A percentile compares a stretch with the other conserved stretches of the same genome.
phyloP scores from a whole-genome alignment of 148 eudicot species.

The Amaranthus hypochondriacus region DNA sequence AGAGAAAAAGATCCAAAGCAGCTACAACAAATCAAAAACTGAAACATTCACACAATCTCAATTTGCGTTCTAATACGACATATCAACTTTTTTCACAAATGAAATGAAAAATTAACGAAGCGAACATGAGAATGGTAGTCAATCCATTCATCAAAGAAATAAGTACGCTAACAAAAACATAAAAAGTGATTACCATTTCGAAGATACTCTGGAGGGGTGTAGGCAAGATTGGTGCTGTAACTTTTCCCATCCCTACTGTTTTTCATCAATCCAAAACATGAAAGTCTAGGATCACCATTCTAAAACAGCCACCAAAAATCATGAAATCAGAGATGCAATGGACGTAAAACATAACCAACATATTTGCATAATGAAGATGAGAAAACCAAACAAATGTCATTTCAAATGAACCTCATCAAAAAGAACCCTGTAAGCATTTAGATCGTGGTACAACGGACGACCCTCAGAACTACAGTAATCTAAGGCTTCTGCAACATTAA shows the following conservation, averaged over 20 bases:
- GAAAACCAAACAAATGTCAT: background rate
- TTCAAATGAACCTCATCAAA: conserved; percentile 62
- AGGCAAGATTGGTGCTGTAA: conserved; percentile 88
- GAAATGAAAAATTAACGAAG: background rate
- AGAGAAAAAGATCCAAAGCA: background rate
- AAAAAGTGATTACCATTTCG: conserved; percentile 50
- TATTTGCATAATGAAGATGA: background rate
- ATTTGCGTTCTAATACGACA: background rate
- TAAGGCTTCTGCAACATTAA: conserved; percentile 75
- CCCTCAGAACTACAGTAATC: conserved; percentile 76
- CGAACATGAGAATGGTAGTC: background rate
- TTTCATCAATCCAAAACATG: conserved; percentile 87
- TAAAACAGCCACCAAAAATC: conserved; percentile 30
- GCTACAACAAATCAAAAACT: background rate
- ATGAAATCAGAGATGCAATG: conserved; percentile 13
- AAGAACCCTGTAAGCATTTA: conserved; percentile 89
- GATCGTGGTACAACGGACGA: conserved; percentile 68
- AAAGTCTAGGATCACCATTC: conserved; percentile 91
- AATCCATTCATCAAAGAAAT: background rate
- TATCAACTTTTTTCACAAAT: background rate
- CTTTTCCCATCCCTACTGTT: conserved; percentile 84
- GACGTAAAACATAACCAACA: conserved; percentile 7
- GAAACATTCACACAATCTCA: background rate
- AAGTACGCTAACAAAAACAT: background rate
- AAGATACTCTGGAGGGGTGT: conserved; percentile 87